Percentiles rank a stretch among this genome's conserved stretches.
phyloP scores from a whole-genome alignment of 495 filamentous ascomycete genomes.

The Apiosordaria backusii region DNA sequence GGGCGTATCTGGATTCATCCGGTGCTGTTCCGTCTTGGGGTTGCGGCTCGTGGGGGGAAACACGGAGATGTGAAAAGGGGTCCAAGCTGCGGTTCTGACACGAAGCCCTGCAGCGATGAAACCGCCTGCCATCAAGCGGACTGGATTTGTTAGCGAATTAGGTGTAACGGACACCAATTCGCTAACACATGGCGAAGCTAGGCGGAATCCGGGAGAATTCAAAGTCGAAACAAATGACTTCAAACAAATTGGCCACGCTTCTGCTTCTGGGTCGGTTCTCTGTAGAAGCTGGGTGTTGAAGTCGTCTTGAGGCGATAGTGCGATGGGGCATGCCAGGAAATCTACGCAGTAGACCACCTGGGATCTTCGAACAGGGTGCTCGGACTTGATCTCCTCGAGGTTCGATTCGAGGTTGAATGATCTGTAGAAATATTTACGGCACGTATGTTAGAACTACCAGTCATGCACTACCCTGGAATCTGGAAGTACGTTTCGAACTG shows the following conservation, averaged over 20 bases:
- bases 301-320: background rate
- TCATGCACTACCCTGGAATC: too few species aligned
- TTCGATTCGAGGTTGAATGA: background rate
- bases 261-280: background rate
- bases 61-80: slow-evolving; percentile 14
- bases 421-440: background rate
- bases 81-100: slow-evolving; percentile 25
- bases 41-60: slow-evolving; percentile 11
- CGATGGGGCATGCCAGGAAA: background rate
- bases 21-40: slow-evolving; percentile 23
- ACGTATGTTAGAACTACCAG: too few species aligned
- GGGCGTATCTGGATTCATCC: slow-evolving; percentile 20
- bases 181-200: slow-evolving; percentile 13
- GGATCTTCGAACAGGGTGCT: background rate
- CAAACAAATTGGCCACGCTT: background rate
- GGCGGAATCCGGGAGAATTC: slow-evolving; percentile 11
- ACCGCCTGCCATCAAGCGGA: slow-evolving; percentile 11
- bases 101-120: slow-evolving; percentile 25
- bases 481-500: too few species aligned
- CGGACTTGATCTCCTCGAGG: background rate
- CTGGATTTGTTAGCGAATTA: slow-evolving; percentile 15
- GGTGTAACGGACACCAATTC: background rate
- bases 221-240: slow-evolving; percentile 13
- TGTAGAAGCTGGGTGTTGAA: background rate
- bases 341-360: background rate